Evolutionary conservation across 768 basidiomycete species (phyloP).

Genomic region (Mycena rebaudengoi): DNA sequence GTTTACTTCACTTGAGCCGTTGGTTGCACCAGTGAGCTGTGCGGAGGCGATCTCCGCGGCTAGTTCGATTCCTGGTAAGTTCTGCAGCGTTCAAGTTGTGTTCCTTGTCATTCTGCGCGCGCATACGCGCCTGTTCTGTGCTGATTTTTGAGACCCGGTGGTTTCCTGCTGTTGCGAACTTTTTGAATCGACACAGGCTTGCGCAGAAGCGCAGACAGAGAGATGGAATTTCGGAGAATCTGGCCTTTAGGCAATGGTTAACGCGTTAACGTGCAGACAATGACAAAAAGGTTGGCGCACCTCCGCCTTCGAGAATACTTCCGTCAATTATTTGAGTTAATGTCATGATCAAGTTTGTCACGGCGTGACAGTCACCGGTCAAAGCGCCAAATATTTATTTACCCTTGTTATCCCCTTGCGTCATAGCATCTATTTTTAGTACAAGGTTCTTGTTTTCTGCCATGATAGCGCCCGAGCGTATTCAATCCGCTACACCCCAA

Average conservation of each 20-base stretch:
- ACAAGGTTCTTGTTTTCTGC: too few relatives aligned
- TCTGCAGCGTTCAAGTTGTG: too few relatives aligned
- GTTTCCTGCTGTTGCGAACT: conserved; percentile 64
- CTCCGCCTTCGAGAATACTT: conserved; percentile 68
- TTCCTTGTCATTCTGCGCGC: too few relatives aligned
- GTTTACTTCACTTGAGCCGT: conserved; percentile 60
- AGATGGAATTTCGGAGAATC: conserved; percentile 70
- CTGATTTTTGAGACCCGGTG: conserved; percentile 76
- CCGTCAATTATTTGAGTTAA: conserved; percentile 47
- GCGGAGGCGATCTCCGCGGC: conserved; percentile 69
- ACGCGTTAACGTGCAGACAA: not conserved
- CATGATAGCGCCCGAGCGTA: too few relatives aligned
- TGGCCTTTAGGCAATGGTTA: conserved; percentile 6
- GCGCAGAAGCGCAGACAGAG: conserved; percentile 70
- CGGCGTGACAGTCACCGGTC: too few relatives aligned
- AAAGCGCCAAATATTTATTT: too few relatives aligned
- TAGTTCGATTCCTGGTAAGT: conserved; percentile 64
- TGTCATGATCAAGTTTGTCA: too few relatives aligned
- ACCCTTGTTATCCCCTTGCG: too few relatives aligned
- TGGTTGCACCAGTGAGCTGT: conserved; percentile 59
- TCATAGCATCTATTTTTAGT: too few relatives aligned
- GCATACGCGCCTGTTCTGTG: conserved; percentile 71
- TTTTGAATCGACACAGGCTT: conserved; percentile 46
- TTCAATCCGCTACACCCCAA: too few relatives aligned
- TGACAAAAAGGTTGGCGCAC: conserved; percentile 30